Percentiles rank a stretch among this genome's conserved stretches.
phyloP scores from a whole-genome alignment of 2,329 filamentous ascomycete genomes.

The Arthrinium puccinioides region DNA sequence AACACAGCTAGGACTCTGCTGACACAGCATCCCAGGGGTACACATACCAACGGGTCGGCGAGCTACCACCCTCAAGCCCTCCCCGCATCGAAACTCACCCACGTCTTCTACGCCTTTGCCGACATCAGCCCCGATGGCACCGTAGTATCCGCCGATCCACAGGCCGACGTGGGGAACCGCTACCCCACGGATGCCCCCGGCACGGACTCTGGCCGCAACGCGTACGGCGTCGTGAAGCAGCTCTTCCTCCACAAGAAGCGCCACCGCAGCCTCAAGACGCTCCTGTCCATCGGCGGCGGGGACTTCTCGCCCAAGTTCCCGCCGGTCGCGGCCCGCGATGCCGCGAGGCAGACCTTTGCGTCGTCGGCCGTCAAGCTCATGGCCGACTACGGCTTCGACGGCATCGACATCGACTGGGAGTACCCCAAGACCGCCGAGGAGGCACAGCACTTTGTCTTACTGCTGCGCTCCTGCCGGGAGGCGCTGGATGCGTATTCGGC shows the following conservation, averaged over 20 bases:
- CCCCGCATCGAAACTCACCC: conserved; percentile 61
- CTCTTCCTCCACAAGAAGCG: conserved; percentile 68
- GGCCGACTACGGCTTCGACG: conserved; percentile 57
- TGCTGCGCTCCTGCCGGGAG: conserved; percentile 34
- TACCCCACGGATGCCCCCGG: conserved; percentile 48
- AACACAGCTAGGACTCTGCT: background rate
- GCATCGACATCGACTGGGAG: conserved; percentile 52
- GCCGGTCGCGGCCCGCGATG: conserved; percentile 51
- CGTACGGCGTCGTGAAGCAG: conserved; percentile 73
- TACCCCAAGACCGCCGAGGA: conserved; percentile 35
- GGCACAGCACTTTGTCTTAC: conserved; percentile 30
- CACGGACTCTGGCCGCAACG: conserved; percentile 49
- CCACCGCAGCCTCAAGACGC: conserved; percentile 68
- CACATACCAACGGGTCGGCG: conserved; percentile 31
- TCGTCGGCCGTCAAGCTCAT: conserved; percentile 60
- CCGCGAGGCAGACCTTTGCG: conserved; percentile 60
- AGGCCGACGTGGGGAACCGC: conserved; percentile 59
- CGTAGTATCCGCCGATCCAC: conserved; percentile 52
- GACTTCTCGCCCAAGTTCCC: conserved; percentile 67
- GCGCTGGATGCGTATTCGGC: conserved; percentile 23
- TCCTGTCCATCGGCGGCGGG: conserved; percentile 81
- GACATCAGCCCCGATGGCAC: conserved; percentile 37
- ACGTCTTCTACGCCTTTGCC: conserved; percentile 58
- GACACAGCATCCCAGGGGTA: conserved; percentile 24
- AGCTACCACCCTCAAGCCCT: conserved; percentile 62